Base-by-base conservation (phyloP, 768 basidiomycete species). In the Pleurotus ostreatus region DNA sequence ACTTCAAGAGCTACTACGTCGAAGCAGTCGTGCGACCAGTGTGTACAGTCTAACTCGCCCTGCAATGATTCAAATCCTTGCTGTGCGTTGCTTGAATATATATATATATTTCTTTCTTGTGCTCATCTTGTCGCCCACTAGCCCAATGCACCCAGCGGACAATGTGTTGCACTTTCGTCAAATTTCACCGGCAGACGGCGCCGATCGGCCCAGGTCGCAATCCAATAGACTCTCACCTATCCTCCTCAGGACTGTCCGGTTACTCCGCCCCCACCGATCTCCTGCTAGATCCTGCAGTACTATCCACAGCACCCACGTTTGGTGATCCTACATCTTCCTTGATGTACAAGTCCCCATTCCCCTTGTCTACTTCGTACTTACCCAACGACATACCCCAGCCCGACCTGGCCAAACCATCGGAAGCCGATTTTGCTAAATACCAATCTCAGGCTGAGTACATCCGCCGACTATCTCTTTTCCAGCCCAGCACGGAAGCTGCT, bases 21-120 rank as follows among this genome's bases (percentile, higher is more conserved):
- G 15, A 91, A 89, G 65, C 88, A 91, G 66, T 85, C 88, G 0
- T 93, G 90, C 66, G 90, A 93, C 68, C 87, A 91, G 61, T 93
- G 91, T 62, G 88, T 90, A 46, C 83, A 86, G 62, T 78, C 82
- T 9, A 85, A 79, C 60, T 71, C 90, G 2, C 87, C 88, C 0
- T 92, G 89, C 62, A 89, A 92, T 62, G 88, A 89, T 15, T 80
- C 78, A 57, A 89, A 87, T 68, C 89, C 89, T 3, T 92, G 89
- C 62, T 75, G 89, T 90, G 61, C 56, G 84, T 79, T 22, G 11
- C 43, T 39, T 60, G 45, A 53, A 25, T 4, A 30, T 6, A 30
- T 26, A 26, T 3, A 26, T 26, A 26, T 30, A 30, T 30, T 5
- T 30, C 26, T n/a, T 39, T 56, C 55, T 55, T 46, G 54, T 45